Percentiles rank a stretch among this genome's conserved stretches.
Conservation (phyloP, 176 grass and related monocot genomes). For the Chrysopogon serrulatus region DNA sequence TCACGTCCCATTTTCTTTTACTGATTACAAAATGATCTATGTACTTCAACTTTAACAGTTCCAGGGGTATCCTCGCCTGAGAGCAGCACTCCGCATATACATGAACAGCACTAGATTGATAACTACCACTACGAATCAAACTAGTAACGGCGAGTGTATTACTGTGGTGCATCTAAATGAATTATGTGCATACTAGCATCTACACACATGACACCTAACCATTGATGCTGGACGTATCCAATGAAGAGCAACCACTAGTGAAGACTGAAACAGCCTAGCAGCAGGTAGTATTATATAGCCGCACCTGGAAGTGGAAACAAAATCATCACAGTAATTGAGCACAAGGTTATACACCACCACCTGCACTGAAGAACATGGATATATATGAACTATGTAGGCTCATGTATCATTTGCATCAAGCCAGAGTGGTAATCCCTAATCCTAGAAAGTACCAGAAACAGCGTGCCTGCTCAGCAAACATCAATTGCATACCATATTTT, state of each 20-base stretch:
- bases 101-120: neutral
- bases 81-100: neutral
- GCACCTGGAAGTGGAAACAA: neutral
- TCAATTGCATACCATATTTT: neutral
- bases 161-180: neutral
- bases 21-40: neutral
- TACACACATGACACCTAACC: neutral
- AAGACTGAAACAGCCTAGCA: neutral
- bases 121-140: neutral
- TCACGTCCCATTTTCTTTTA: neutral
- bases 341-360: neutral
- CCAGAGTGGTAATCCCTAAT: neutral
- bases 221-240: neutral
- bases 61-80: neutral
- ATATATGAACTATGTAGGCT: neutral
- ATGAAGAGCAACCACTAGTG: neutral
- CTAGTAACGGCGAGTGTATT: too few relatives aligned
- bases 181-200: neutral
- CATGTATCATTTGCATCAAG: neutral
- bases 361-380: neutral
- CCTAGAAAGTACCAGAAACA: neutral
- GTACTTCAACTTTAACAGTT: neutral
- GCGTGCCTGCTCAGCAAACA: neutral
- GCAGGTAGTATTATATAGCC: neutral
- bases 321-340: neutral